Evolutionary conservation across 2,329 filamentous ascomycete genomes (phyloP).

Genomic region (Epichloe scottii): DNA sequence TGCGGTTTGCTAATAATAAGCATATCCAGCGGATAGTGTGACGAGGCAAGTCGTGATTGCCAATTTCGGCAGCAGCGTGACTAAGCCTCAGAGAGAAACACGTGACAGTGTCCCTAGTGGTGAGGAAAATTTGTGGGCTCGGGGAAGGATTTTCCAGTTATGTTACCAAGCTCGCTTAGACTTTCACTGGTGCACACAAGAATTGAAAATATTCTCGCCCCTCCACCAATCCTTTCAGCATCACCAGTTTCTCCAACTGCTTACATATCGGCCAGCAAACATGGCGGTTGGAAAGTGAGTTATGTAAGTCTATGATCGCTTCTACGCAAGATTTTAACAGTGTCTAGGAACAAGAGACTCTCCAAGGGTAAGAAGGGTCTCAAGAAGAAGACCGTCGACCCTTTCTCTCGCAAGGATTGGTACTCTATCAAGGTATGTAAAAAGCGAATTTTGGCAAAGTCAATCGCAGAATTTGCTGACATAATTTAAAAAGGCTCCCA

Average conservation of each 20-base stretch:
- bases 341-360: conserved; percentile 91
- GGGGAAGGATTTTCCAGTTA: conserved; percentile 11
- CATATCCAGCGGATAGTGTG: too few relatives aligned
- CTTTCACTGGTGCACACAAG: conserved; percentile 27
- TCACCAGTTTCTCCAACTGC: conserved; percentile 30
- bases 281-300: conserved; percentile 51
- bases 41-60: too few relatives aligned
- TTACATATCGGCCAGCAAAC: conserved; percentile 38
- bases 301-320: conserved; percentile 6
- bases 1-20: too few relatives aligned
- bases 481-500: conserved; percentile 54
- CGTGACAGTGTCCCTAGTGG: too few relatives aligned
- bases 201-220: conserved; percentile 27
- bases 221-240: conserved; percentile 29
- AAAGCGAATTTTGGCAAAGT: too few relatives aligned
- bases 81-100: too few relatives aligned
- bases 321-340: conserved; percentile 11
- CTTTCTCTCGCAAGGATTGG: conserved; percentile 98
- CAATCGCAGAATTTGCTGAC: conserved; percentile 6
- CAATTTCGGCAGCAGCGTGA: too few relatives aligned
- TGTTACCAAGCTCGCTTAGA: conserved; percentile 24
- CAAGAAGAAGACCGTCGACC: conserved; percentile 98
- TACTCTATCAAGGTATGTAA: conserved; percentile 79
- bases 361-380: conserved; percentile 99
- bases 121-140: neutral